Conservation (phyloP, 176 grass and related monocot species). For the Puccinellia tenuiflora region DNA sequence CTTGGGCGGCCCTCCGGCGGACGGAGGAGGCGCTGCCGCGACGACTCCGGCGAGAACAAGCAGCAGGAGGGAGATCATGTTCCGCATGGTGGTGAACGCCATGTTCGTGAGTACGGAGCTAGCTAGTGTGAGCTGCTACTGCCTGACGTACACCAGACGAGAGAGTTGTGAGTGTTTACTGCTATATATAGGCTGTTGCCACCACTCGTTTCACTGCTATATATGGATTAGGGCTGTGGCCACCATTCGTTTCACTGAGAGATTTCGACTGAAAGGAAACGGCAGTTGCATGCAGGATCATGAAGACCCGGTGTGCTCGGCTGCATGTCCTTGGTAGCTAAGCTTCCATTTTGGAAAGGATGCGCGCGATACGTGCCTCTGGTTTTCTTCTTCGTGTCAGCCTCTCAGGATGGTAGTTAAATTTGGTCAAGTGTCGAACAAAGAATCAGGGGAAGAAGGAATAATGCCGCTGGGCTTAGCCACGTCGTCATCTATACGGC, state of each 20-base stretch:
- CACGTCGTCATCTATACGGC: too few species aligned
- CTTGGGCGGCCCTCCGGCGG: not conserved
- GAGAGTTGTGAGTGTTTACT: not conserved
- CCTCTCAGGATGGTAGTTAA: too few species aligned
- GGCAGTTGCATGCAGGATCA: not conserved
- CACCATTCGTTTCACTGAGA: not conserved
- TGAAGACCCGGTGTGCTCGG: not conserved
- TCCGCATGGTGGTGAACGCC: not conserved
- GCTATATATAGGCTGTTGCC: not conserved
- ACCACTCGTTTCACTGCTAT: not conserved
- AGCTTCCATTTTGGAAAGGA: not conserved
- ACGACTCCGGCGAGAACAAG: not conserved
- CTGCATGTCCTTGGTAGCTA: not conserved
- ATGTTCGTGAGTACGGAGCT: not conserved
- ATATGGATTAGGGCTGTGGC: not conserved
- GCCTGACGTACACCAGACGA: not conserved
- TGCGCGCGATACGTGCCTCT: not conserved
- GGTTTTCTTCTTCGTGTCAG: not conserved
- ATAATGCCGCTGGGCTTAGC: too few species aligned
- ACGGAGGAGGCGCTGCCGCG: not conserved
- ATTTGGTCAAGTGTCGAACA: too few species aligned
- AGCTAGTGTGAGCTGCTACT: not conserved
- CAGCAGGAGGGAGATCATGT: not conserved
- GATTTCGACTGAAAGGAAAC: not conserved
- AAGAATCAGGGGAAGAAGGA: too few species aligned